Conservation (phyloP, 1,284 basidiomycete species). For the Rhizoctonia solani region DNA sequence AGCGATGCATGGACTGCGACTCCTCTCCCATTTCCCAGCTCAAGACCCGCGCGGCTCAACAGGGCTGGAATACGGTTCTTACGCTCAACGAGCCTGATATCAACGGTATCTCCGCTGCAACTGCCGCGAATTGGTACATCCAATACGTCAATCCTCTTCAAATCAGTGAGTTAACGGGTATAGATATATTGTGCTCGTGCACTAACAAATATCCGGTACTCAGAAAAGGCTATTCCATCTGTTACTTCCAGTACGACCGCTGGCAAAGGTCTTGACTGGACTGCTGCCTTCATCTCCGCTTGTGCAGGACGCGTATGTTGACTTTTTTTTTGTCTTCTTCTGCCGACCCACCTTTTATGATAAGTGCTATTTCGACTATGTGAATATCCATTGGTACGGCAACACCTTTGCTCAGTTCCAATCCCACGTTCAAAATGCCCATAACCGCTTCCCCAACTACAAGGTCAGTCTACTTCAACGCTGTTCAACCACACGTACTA, state of each 20-base stretch:
- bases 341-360: background rate
- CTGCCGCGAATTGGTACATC: conserved; percentile 32
- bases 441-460: conserved; percentile 29
- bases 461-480: background rate
- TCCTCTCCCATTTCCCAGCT: conserved; percentile 30
- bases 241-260: conserved; percentile 16
- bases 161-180: conserved; percentile 6
- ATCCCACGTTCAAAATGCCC: conserved; percentile 29
- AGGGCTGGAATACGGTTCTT: conserved; percentile 32
- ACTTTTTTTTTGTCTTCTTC: background rate
- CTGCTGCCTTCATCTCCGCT: conserved; percentile 24
- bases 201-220: background rate
- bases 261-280: conserved; percentile 31
- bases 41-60: conserved; percentile 23
- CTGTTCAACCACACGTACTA: background rate
- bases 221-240: conserved; percentile 27
- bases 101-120: conserved; percentile 9
- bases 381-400: conserved; percentile 35
- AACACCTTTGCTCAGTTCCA: conserved; percentile 25
- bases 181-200: background rate
- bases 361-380: conserved; percentile 34
- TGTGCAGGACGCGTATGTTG: conserved; percentile 13
- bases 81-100: conserved; percentile 34
- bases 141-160: conserved; percentile 32
- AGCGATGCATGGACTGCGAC: conserved; percentile 17